A percentile compares a stretch with the other conserved stretches of the same genome.
Evolutionary conservation across 495 filamentous ascomycete species (phyloP).

Genomic region (Baudoinia panamericana): DNA sequence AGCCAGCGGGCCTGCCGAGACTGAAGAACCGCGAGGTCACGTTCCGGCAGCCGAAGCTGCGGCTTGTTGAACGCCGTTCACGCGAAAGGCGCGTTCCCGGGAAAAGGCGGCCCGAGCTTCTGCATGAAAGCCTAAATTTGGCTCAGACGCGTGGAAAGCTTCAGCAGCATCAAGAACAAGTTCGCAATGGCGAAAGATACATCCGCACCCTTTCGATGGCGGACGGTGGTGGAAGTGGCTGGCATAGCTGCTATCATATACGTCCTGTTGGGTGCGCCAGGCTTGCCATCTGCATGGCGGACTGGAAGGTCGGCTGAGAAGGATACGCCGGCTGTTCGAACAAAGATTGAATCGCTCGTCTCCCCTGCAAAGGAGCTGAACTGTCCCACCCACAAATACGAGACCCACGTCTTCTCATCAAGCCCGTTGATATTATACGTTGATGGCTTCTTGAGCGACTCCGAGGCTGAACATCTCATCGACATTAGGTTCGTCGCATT

Average conservation of each 20-base stretch:
- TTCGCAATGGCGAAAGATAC: not conserved
- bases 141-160: no score
- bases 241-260: constrained; percentile 12
- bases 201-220: constrained; percentile 11
- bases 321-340: constrained; percentile 1
- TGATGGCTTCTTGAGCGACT: constrained; percentile 30
- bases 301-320: not conserved
- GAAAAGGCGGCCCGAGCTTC: no score
- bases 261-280: constrained; percentile 12
- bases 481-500: constrained; percentile 34
- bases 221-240: constrained; percentile 14
- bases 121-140: no score
- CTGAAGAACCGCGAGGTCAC: no score
- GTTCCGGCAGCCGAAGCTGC: no score
- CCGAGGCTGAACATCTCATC: constrained; percentile 32
- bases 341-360: constrained; percentile 13
- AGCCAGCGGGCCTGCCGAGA: no score
- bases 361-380: constrained; percentile 7
- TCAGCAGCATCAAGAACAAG: not conserved
- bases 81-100: no score
- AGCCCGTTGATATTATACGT: constrained; percentile 45
- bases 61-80: no score
- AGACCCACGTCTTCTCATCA: constrained; percentile 39
- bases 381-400: constrained; percentile 30
- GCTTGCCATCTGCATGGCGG: not conserved